Conservation (phyloP, 2,329 filamentous ascomycete genomes). For the Colletotrichum gigasporum region DNA sequence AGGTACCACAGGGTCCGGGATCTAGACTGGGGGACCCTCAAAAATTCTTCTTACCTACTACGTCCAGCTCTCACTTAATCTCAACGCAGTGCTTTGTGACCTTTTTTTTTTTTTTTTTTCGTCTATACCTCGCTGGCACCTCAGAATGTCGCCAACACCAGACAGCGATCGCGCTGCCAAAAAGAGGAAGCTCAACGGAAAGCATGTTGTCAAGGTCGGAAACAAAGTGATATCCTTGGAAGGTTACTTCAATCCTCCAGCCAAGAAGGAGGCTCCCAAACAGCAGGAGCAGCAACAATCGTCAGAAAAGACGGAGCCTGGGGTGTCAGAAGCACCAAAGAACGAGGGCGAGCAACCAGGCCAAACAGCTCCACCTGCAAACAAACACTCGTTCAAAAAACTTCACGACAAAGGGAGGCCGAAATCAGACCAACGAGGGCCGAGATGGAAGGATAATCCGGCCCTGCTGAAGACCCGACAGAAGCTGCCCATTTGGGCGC, state of each 20-base stretch:
- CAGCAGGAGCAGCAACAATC: conserved; percentile 5
- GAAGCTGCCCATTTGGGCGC: conserved; percentile 82
- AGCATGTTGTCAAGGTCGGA: conserved; percentile 55
- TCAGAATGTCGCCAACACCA: conserved; percentile 21
- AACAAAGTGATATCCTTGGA: conserved; percentile 59
- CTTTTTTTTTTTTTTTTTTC: too few relatives aligned
- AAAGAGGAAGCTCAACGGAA: conserved; percentile 45
- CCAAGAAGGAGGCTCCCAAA: conserved; percentile 29
- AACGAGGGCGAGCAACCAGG: neutral
- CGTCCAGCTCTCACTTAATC: neutral
- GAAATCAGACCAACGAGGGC: conserved; percentile 1
- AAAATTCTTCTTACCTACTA: conserved; percentile 17
- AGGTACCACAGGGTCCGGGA: neutral
- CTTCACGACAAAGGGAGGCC: neutral
- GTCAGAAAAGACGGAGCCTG: neutral
- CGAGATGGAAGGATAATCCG: conserved; percentile 40
- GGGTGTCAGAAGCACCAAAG: neutral
- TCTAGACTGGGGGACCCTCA: conserved; percentile 7
- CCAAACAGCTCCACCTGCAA: neutral
- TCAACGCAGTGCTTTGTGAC: neutral
- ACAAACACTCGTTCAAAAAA: neutral
- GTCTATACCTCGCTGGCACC: too few relatives aligned
- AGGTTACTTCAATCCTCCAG: conserved; percentile 55
- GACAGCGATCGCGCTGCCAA: conserved; percentile 45
- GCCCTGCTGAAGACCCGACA: conserved; percentile 62